Conservation (phyloP, 2,329 filamentous ascomycete genomes). For the Ilyonectria robusta region DNA sequence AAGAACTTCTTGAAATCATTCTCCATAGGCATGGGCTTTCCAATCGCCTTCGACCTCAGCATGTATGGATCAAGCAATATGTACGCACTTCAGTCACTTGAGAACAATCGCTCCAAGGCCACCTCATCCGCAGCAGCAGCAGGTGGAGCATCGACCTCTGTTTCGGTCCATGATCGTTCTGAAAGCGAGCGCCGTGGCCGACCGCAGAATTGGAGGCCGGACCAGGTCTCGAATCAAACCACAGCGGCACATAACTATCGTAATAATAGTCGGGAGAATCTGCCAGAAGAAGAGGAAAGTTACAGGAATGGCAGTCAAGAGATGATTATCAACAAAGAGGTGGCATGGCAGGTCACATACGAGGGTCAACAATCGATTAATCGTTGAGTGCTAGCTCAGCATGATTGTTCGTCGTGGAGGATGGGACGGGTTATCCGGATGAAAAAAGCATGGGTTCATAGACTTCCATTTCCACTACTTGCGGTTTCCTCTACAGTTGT, state of each 20-base stretch:
- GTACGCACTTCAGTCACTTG: conserved; percentile 37
- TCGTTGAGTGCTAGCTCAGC: conserved; percentile 1
- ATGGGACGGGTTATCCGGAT: not conserved
- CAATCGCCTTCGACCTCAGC: conserved; percentile 29
- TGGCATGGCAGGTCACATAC: conserved; percentile 35
- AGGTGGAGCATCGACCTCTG: conserved; percentile 4
- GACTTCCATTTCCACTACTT: conserved; percentile 15
- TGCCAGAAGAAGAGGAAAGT: conserved; percentile 29
- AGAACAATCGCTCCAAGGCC: conserved; percentile 23
- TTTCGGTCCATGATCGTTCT: conserved; percentile 12
- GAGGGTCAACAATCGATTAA: conserved; percentile 23
- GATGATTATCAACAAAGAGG: conserved; percentile 41
- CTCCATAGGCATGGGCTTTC: conserved; percentile 41
- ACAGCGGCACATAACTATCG: conserved; percentile 10
- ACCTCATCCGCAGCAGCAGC: conserved; percentile 20
- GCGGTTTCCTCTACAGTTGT: not conserved
- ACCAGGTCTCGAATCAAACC: conserved; percentile 23
- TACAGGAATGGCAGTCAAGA: conserved; percentile 41
- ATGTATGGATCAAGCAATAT: conserved; percentile 17
- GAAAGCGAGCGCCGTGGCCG: conserved; percentile 20
- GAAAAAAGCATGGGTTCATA: conserved; percentile 16
- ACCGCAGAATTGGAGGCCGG: conserved; percentile 36
- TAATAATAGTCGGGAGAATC: conserved; percentile 20
- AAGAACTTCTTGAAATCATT: conserved; percentile 44
- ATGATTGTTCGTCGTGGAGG: not conserved